Evolutionary conservation across 2,329 filamentous ascomycete species (phyloP).

Genomic region (Gaeumannomyces tritici): DNA sequence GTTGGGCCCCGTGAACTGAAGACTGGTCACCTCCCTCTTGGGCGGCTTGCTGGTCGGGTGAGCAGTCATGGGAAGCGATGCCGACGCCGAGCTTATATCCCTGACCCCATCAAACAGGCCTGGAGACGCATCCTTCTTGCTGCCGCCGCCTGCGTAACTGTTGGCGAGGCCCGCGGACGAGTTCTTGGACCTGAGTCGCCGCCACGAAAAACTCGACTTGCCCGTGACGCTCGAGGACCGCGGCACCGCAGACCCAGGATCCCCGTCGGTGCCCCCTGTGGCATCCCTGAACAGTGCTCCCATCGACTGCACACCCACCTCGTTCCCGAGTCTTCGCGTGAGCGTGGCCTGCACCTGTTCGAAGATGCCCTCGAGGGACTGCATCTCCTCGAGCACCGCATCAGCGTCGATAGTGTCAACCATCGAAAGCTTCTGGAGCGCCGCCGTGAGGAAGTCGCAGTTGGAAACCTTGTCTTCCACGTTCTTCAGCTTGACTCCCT

Average conservation of each 20-base stretch:
- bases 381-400: conserved; percentile 88
- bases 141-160: conserved; percentile 19
- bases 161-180: conserved; percentile 53
- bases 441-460: conserved; percentile 84
- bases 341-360: conserved; percentile 75
- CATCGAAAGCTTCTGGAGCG: conserved; percentile 69
- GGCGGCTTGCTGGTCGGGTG: conserved; percentile 56
- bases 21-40: conserved; percentile 59
- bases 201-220: conserved; percentile 82
- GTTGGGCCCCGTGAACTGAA: conserved; percentile 74
- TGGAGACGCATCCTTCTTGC: conserved; percentile 8
- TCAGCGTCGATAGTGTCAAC: conserved; percentile 89
- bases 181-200: conserved; percentile 81
- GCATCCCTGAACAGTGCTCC: conserved; percentile 68
- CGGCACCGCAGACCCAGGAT: conserved; percentile 28
- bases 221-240: conserved; percentile 54
- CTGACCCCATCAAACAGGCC: conserved; percentile 33
- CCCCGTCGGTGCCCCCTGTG: conserved; percentile 15
- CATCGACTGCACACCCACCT: conserved; percentile 75
- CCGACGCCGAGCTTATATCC: conserved; percentile 53
- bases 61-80: conserved; percentile 68
- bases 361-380: conserved; percentile 72
- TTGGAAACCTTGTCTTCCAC: conserved; percentile 90
- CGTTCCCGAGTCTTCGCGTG: conserved; percentile 78
- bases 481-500: conserved; percentile 84